Percentiles rank a stretch among this genome's conserved stretches.
phyloP scores from a whole-genome alignment of 495 filamentous ascomycete genomes.

The Lophiostoma macrostomum region DNA sequence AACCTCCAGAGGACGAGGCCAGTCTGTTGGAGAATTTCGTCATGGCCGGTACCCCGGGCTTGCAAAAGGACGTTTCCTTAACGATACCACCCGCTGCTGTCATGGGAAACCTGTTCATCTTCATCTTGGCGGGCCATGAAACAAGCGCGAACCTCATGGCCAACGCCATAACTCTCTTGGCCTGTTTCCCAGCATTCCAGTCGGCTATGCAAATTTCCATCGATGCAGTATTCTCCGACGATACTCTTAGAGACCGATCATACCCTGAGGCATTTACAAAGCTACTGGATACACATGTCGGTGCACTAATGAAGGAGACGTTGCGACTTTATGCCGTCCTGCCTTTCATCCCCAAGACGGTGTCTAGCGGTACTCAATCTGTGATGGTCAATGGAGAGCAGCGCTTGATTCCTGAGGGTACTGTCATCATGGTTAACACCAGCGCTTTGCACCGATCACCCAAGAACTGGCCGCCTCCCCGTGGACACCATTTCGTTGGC shows the following conservation, averaged over 20 bases:
- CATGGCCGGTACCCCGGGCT: not conserved
- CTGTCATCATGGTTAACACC: not conserved
- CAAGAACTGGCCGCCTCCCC: not conserved
- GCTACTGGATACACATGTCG: not conserved
- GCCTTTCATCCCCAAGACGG: conserved; percentile 1
- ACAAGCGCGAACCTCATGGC: conserved; percentile 3
- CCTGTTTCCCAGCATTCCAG: not conserved
- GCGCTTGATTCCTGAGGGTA: not conserved
- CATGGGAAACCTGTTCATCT: not conserved
- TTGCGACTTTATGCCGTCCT: not conserved
- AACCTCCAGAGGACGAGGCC: not conserved
- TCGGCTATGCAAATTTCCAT: not conserved
- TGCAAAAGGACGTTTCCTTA: not conserved
- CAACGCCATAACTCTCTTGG: not conserved
- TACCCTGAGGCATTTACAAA: not conserved
- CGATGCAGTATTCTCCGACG: not conserved
- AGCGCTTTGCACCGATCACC: not conserved
- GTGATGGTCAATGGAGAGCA: not conserved
- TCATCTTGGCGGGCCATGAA: not conserved
- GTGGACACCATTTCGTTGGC: not conserved
- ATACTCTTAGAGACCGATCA: not conserved
- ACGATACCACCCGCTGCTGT: not conserved
- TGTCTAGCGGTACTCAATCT: not conserved
- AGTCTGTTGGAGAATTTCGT: not conserved
- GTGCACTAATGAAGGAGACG: not conserved